Base-by-base conservation (phyloP, 805 yeast species). In the Jamesozyma piceae region DNA sequence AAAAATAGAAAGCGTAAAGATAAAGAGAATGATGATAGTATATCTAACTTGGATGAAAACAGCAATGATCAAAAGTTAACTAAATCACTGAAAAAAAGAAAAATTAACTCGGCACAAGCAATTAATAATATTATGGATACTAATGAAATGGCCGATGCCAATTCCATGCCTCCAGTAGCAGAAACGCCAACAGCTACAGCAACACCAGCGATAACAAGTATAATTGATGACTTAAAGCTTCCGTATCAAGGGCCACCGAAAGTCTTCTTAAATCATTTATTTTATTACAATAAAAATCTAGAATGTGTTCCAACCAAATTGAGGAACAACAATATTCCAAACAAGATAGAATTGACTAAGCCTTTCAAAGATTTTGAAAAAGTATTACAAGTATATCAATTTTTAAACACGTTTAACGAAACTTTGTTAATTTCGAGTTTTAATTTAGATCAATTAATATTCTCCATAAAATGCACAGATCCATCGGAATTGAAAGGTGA, bases 311-410 rank as follows among this genome's bases (percentile, higher is more conserved):
- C 50, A 5, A 26, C 48, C 3, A 20, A 28, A 3, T 13, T 29
- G 26, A 26, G 32, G 5, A 26, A 29, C 8, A 29, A n/a, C 5
- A 4, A 6, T 10, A 17, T 13, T n/a, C 15, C 37, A 35, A 17
- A 26, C 10, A 36, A 11, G 10, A n/a, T 19, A 15, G n/a, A 4
- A 17, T 6, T 36, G 3, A 36, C 18, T 3, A 5, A 36, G 20
- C 27, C 26, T 17, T 49, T 58, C 34, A 28, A 37, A 10, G 43
- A 50, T 36, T 50, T 58, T 39, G 53, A 46, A 20, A 59, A 48
- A 43, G 38, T 60, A 9, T 41, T 62, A 21, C 58, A 57, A 45
- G 43, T 50, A 6, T 60, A 50, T 29, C 66, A 62, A 40, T 62
- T 62, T 42, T 38, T 60, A n/a, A 53, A 43, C 22, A 57, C 62